phyloP scores from a whole-genome alignment of 805 yeast species.

The Wickerhamomyces mucosus region DNA sequence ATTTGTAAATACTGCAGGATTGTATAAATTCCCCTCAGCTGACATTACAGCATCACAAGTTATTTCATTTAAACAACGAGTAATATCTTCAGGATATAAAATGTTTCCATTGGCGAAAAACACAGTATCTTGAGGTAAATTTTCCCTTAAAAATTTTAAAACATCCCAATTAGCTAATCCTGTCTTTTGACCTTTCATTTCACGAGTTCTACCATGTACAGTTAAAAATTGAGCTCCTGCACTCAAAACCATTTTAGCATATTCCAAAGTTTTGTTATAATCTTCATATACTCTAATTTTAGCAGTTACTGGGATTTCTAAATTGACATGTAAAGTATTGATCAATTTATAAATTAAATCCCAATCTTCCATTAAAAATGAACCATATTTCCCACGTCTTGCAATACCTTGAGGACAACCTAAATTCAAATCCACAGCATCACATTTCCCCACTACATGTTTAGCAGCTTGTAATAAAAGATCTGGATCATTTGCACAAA shows the following conservation, averaged over 20 bases:
- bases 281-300: constrained; percentile 87
- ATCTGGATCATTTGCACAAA: constrained; percentile 94
- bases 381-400: constrained; percentile 86
- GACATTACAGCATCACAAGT: constrained; percentile 91
- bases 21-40: constrained; percentile 90
- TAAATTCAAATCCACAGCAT: constrained; percentile 89
- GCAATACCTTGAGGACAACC: constrained; percentile 99
- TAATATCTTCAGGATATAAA: constrained; percentile 78
- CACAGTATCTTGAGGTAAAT: constrained; percentile 70
- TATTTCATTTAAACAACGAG: constrained; percentile 53
- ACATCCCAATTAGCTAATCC: constrained; percentile 93
- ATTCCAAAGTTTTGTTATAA: constrained; percentile 70
- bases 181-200: constrained; percentile 94
- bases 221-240: constrained; percentile 97
- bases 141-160: constrained; percentile 65
- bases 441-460: constrained; percentile 73
- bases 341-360: constrained; percentile 65
- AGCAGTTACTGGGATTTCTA: constrained; percentile 87
- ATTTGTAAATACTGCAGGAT: constrained; percentile 81
- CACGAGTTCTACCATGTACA: constrained; percentile 92
- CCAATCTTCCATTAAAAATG: constrained; percentile 98
- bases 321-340: constrained; percentile 59
- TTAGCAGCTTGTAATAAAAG: constrained; percentile 73
- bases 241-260: constrained; percentile 78
- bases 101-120: constrained; percentile 93